Conservation (phyloP, 2,329 filamentous ascomycete species). For the Pseudocercospora fijiensis region DNA sequence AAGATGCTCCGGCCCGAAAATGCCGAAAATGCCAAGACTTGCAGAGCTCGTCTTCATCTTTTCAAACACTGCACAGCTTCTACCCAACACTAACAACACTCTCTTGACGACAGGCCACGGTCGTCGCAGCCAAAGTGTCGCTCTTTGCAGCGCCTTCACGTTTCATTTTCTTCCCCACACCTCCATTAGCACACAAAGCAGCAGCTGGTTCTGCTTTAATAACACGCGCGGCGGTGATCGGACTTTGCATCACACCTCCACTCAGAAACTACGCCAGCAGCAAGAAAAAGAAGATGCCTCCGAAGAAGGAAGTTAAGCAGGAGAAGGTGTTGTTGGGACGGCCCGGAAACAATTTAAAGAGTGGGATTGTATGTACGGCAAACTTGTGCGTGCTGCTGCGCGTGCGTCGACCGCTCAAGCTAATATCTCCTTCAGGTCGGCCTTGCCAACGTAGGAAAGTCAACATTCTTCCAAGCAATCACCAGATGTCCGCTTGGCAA, state of each 20-base stretch:
- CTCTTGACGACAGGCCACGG: slow-evolving; percentile 33
- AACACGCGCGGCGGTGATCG: slow-evolving; percentile 22
- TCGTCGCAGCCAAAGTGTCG: slow-evolving; percentile 36
- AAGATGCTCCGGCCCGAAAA: background rate
- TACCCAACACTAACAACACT: background rate
- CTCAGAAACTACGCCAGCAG: slow-evolving; percentile 54
- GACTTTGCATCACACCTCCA: slow-evolving; percentile 17
- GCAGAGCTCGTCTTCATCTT: background rate
- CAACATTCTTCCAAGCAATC: slow-evolving; percentile 98
- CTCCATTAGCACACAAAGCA: slow-evolving; percentile 20
- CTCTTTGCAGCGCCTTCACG: slow-evolving; percentile 26
- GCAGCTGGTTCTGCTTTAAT: slow-evolving; percentile 41
- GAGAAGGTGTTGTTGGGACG: slow-evolving; percentile 95
- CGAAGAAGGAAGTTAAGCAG: slow-evolving; percentile 88
- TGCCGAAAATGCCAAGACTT: background rate
- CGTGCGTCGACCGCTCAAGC: slow-evolving; percentile 38
- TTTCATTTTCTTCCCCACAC: slow-evolving; percentile 29
- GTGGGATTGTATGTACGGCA: slow-evolving; percentile 80
- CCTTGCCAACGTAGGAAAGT: slow-evolving; percentile 98
- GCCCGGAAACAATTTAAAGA: slow-evolving; percentile 97
- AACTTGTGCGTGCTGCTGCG: slow-evolving; percentile 36
- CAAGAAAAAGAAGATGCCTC: slow-evolving; percentile 73
- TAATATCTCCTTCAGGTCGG: slow-evolving; percentile 69
- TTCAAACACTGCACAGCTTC: background rate
- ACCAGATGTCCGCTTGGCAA: slow-evolving; percentile 97